Conservation (phyloP, 129 eudicot genomes). For the Escallonia herrerae region DNA sequence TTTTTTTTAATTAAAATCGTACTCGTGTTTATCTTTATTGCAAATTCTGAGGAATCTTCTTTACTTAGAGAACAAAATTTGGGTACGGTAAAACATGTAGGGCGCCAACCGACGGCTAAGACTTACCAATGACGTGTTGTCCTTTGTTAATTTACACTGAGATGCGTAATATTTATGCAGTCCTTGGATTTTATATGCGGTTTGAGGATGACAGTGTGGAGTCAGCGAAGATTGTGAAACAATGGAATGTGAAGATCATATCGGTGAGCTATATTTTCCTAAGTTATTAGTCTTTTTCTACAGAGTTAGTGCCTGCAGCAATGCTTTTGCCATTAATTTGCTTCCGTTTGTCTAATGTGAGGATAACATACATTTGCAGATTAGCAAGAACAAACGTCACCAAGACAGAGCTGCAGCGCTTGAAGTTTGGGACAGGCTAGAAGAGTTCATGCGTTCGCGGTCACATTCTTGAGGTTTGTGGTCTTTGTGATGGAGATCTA, state of each 20-base stretch:
- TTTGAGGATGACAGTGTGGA: slow-evolving; percentile 98
- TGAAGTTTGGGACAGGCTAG: slow-evolving; percentile 94
- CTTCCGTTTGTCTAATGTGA: background rate
- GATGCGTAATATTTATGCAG: slow-evolving; percentile 30
- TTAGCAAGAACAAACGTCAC: slow-evolving; percentile 95
- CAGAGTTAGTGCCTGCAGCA: background rate
- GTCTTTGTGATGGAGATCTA: background rate
- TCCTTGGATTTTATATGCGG: slow-evolving; percentile 92
- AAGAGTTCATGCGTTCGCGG: slow-evolving; percentile 89
- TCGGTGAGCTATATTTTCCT: slow-evolving; percentile 48
- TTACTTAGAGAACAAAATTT: too few species aligned
- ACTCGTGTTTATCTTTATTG: too few species aligned
- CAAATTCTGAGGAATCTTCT: too few species aligned
- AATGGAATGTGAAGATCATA: slow-evolving; percentile 97
- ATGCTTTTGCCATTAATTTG: background rate
- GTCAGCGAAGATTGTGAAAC: slow-evolving; percentile 89
- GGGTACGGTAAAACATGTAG: too few species aligned
- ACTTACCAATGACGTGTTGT: too few species aligned
- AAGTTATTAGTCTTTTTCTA: background rate
- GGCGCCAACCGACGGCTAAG: too few species aligned
- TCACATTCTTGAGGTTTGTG: slow-evolving; percentile 61
- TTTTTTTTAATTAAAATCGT: too few species aligned
- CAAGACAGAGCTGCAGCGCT: slow-evolving; percentile 99
- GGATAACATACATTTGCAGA: slow-evolving; percentile 37
- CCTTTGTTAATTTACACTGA: too few species aligned